phyloP scores from a whole-genome alignment of 768 basidiomycete genomes.

The Leccinum incarnatum region DNA sequence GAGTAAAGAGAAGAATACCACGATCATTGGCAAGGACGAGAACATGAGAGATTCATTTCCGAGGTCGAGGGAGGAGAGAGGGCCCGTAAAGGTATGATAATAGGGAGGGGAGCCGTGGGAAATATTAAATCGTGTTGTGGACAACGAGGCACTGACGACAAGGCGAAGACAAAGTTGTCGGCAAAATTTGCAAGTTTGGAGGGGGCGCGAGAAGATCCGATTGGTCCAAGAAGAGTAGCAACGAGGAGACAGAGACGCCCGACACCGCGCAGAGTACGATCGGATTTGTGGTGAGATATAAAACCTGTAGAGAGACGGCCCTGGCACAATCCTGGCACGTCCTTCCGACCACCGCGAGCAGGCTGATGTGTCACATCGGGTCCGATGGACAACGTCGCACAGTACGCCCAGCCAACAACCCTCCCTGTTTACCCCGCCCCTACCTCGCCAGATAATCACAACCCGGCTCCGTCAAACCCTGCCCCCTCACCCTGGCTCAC shows the following conservation, averaged over 20 bases:
- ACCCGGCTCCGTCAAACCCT: slow-evolving; percentile 21
- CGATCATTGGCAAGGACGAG: slow-evolving; percentile 20
- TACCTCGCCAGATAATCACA: slow-evolving; percentile 28
- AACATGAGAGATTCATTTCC: slow-evolving; percentile 37
- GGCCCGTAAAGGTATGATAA: slow-evolving; percentile 18
- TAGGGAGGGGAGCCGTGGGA: slow-evolving; percentile 17
- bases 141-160: slow-evolving; percentile 19
- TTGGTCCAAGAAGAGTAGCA: slow-evolving; percentile 9
- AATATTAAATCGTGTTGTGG: slow-evolving; percentile 5
- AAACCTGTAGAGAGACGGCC: slow-evolving; percentile 27
- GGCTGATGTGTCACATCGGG: slow-evolving; percentile 34
- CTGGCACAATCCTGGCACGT: slow-evolving; percentile 30
- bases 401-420: slow-evolving; percentile 25
- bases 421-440: slow-evolving; percentile 33
- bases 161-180: slow-evolving; percentile 19
- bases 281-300: slow-evolving; percentile 24
- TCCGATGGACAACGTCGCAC: slow-evolving; percentile 37
- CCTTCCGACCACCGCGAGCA: slow-evolving; percentile 30
- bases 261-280: slow-evolving; percentile 18
- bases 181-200: slow-evolving; percentile 4
- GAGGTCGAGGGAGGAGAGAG: slow-evolving; percentile 20
- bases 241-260: slow-evolving; percentile 21
- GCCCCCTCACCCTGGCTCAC: slow-evolving; percentile 23
- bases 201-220: neutral
- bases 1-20: slow-evolving; percentile 29